Percentiles rank a stretch among this genome's conserved stretches.
Conservation (phyloP, 768 basidiomycete genomes). For the Psilocybe cyanescens region DNA sequence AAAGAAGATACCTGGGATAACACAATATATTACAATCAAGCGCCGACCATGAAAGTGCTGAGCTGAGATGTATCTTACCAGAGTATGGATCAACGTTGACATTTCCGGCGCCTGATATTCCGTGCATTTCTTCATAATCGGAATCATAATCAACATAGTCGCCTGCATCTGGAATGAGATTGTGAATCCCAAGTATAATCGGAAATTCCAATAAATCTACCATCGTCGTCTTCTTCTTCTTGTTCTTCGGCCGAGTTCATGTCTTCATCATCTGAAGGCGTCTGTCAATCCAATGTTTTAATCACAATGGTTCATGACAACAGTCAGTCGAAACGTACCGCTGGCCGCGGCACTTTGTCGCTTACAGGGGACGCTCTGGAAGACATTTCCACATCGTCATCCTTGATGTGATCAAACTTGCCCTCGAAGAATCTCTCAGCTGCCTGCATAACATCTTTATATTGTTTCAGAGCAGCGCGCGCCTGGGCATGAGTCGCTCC, state of each 20-base stretch:
- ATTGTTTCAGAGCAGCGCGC: constrained; percentile 76
- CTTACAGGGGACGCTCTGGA: constrained; percentile 6
- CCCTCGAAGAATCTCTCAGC: constrained; percentile 88
- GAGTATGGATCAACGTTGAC: constrained; percentile 87
- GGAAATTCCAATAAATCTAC: constrained; percentile 4
- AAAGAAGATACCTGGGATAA: constrained; percentile 79
- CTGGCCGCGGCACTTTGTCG: constrained; percentile 20
- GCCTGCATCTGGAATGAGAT: constrained; percentile 35
- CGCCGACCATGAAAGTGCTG: constrained; percentile 6
- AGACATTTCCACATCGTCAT: constrained; percentile 54
- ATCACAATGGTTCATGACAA: not conserved
- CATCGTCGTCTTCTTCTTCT: constrained; percentile 52
- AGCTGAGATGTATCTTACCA: constrained; percentile 45
- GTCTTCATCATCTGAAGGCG: constrained; percentile 59
- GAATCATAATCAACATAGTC: constrained; percentile 84
- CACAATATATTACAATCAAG: constrained; percentile 1
- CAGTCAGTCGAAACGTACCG: constrained; percentile 26
- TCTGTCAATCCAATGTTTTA: constrained; percentile 39
- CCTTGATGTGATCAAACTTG: constrained; percentile 75
- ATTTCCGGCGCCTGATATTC: constrained; percentile 36
- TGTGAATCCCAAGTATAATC: not conserved
- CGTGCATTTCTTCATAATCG: constrained; percentile 59
- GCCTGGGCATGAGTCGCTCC: constrained; percentile 86
- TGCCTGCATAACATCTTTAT: constrained; percentile 91
- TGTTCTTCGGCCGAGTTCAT: constrained; percentile 51